Conservation (phyloP, 345 rosid genomes). For the Lagerstroemia speciosa region DNA sequence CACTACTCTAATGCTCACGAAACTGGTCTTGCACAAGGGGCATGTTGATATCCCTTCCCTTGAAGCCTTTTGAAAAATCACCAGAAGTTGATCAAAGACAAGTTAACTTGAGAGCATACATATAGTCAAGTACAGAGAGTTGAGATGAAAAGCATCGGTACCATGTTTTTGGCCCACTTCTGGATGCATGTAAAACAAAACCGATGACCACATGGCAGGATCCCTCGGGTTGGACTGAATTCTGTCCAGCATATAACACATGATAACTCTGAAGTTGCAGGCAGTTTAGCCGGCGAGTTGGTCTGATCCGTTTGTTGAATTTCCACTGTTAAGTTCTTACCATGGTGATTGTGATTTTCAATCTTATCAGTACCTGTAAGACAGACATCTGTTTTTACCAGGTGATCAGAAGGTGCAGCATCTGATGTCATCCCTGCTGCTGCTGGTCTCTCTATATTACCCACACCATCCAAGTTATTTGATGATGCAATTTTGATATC, state of each 20-base stretch:
- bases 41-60: conserved; percentile 55
- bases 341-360: conserved; percentile 20
- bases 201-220: conserved; percentile 88
- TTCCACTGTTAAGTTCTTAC: conserved; percentile 15
- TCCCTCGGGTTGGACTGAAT: conserved; percentile 75
- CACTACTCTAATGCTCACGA: conserved; percentile 57
- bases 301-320: conserved; percentile 17
- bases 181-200: conserved; percentile 90
- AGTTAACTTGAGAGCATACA: neutral
- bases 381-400: conserved; percentile 16
- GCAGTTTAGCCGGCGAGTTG: conserved; percentile 14
- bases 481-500: neutral
- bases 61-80: conserved; percentile 35
- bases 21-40: conserved; percentile 77
- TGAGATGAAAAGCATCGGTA: conserved; percentile 16
- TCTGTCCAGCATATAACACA: conserved; percentile 94
- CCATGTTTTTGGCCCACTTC: conserved; percentile 76
- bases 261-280: conserved; percentile 47
- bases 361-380: conserved; percentile 27
- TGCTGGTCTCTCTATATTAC: conserved; percentile 14
- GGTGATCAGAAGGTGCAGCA: conserved; percentile 11
- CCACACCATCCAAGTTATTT: conserved; percentile 14
- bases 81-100: neutral
- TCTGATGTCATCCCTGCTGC: conserved; percentile 31
- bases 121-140: neutral